A percentile compares a stretch with the other conserved stretches of the same genome.
phyloP scores from a whole-genome alignment of 768 basidiomycete genomes.

The Trametes maxima region DNA sequence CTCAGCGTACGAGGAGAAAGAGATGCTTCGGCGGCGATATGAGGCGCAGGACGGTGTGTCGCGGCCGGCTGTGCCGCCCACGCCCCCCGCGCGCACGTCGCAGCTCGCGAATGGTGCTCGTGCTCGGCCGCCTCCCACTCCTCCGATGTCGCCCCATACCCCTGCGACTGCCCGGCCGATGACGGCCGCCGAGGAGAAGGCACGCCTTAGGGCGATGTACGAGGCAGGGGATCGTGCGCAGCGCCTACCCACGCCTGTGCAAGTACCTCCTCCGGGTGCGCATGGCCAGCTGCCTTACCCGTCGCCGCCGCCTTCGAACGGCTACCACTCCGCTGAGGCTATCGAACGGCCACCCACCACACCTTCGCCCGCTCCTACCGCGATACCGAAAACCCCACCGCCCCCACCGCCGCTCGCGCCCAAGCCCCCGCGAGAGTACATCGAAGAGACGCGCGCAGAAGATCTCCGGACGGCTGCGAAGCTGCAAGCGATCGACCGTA shows the following conservation, averaged over 20 bases:
- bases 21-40: slow-evolving; percentile 35
- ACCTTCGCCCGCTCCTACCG: slow-evolving; percentile 2
- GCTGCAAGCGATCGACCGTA: slow-evolving; percentile 30
- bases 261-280: not conserved
- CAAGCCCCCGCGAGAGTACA: slow-evolving; percentile 77
- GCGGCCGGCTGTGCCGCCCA: slow-evolving; percentile 25
- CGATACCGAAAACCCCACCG: slow-evolving; percentile 29
- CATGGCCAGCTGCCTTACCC: slow-evolving; percentile 15
- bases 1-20: slow-evolving; percentile 29
- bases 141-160: slow-evolving; percentile 36
- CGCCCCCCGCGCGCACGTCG: slow-evolving; percentile 27
- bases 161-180: slow-evolving; percentile 38
- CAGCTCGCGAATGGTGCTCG: slow-evolving; percentile 26
- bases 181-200: slow-evolving; percentile 82
- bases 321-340: slow-evolving; percentile 9
- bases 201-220: slow-evolving; percentile 62
- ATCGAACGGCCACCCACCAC: not conserved
- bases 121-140: slow-evolving; percentile 34
- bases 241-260: slow-evolving; percentile 4
- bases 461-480: slow-evolving; percentile 56
- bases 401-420: slow-evolving; percentile 75
- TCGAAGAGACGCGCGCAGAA: slow-evolving; percentile 79
- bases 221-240: slow-evolving; percentile 51
- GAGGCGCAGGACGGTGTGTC: slow-evolving; percentile 34
- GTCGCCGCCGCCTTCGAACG: slow-evolving; percentile 22